phyloP scores from a whole-genome alignment of 2,329 filamentous ascomycete species.

The Ophiostoma tasmaniense region DNA sequence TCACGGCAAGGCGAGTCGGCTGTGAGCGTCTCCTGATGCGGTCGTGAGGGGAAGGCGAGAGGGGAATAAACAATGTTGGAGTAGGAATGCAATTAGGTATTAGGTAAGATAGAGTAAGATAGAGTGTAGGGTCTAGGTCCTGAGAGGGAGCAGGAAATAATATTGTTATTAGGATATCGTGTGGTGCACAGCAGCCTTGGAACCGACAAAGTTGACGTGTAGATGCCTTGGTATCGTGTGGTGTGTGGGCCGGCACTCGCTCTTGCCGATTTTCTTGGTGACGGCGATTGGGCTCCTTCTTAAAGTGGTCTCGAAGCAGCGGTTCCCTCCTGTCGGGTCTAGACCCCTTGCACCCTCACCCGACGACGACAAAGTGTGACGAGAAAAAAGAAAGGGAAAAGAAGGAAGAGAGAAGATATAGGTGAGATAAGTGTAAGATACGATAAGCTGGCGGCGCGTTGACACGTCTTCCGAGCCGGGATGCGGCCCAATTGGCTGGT shows the following conservation, averaged over 20 bases:
- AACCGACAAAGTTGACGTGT: neutral
- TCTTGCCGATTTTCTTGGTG: neutral
- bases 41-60: neutral
- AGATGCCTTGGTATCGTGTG: neutral
- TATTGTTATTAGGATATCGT: neutral
- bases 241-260: neutral
- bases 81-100: neutral
- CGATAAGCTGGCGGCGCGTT: neutral
- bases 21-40: conserved; percentile 9
- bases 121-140: neutral
- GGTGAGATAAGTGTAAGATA: neutral
- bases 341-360: neutral
- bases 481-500: neutral
- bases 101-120: neutral
- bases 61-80: neutral
- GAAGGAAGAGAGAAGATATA: neutral
- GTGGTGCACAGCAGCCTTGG: neutral
- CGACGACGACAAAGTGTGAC: neutral
- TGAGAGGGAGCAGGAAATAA: neutral
- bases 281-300: neutral
- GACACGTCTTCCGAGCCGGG: neutral
- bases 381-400: neutral
- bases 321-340: neutral
- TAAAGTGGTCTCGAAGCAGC: neutral
- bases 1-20: neutral